Evolutionary conservation across 352 stramenopile species (phyloP).

Genomic region (Phytophthora megakarya): DNA sequence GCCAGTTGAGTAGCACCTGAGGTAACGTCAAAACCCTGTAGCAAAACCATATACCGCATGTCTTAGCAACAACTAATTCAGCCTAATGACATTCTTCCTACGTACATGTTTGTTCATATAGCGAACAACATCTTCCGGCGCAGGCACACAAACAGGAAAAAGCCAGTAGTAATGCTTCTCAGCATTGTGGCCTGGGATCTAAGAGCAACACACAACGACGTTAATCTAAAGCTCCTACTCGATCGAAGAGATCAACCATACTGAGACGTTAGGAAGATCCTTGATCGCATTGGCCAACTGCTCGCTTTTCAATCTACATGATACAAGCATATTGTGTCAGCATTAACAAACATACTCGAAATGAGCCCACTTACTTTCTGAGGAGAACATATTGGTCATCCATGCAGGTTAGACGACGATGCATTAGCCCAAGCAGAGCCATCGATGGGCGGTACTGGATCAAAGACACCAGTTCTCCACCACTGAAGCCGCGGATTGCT

Average conservation of each 20-base stretch:
- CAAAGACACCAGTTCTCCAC: conserved; percentile 73
- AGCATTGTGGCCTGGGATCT: conserved; percentile 67
- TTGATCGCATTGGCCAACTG: conserved; percentile 56
- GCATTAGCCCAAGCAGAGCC: conserved; percentile 72
- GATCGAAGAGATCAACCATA: conserved; percentile 19
- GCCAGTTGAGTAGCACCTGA: conserved; percentile 74
- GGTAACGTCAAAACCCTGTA: conserved; percentile 81
- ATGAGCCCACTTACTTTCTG: conserved; percentile 53
- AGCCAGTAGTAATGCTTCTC: conserved; percentile 84
- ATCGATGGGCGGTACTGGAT: conserved; percentile 81
- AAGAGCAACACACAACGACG: neutral
- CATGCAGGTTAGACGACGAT: conserved; percentile 68
- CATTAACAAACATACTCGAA: neutral
- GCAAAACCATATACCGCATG: conserved; percentile 1
- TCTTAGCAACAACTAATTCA: neutral
- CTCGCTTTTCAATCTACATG: conserved; percentile 67
- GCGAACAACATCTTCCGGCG: conserved; percentile 51
- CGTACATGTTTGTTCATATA: conserved; percentile 79
- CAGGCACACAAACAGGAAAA: conserved; percentile 74
- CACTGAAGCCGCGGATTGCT: conserved; percentile 80
- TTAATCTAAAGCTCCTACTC: neutral
- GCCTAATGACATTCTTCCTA: neutral
- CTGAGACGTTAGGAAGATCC: conserved; percentile 60
- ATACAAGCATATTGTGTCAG: neutral
- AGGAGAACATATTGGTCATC: conserved; percentile 73